Evolutionary conservation across 2,329 filamentous ascomycete species (phyloP).

Genomic region (Pseudovirgaria hyperparasitica): DNA sequence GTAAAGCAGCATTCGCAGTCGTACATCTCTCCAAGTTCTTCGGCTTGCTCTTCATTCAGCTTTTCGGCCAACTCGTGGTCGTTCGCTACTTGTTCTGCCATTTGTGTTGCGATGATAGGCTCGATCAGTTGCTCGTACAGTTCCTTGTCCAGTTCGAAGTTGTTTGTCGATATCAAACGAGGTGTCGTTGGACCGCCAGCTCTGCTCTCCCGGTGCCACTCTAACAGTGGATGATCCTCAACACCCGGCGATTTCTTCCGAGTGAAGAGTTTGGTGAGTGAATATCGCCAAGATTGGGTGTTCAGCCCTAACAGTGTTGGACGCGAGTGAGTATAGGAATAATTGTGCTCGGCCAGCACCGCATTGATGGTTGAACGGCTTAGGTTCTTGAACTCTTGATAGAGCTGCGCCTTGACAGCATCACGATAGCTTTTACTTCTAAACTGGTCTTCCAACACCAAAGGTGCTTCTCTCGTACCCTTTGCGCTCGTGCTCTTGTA

Average conservation of each 20-base stretch:
- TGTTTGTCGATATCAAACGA: constrained; percentile 52
- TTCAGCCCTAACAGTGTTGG: constrained; percentile 56
- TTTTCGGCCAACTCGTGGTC: constrained; percentile 31
- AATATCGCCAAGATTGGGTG: constrained; percentile 65
- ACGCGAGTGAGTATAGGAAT: constrained; percentile 61
- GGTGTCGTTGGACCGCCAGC: constrained; percentile 43
- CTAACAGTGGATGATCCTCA: constrained; percentile 47
- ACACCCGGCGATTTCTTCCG: constrained; percentile 45
- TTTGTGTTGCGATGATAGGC: constrained; percentile 27
- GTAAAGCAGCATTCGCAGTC: constrained; percentile 74
- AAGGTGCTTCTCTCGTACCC: constrained; percentile 19
- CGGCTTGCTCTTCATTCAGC: constrained; percentile 37
- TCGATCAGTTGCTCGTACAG: constrained; percentile 31
- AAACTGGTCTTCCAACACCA: constrained; percentile 54
- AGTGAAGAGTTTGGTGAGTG: constrained; percentile 57
- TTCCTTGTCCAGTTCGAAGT: constrained; percentile 40
- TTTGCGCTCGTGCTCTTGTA: constrained; percentile 17
- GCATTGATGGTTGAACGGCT: constrained; percentile 63
- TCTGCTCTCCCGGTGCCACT: constrained; percentile 44
- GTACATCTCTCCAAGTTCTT: constrained; percentile 34
- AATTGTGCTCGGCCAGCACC: constrained; percentile 69
- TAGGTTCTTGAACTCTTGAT: constrained; percentile 63
- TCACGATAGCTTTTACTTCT: constrained; percentile 53
- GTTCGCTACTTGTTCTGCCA: constrained; percentile 23
- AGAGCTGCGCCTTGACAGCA: constrained; percentile 55